Conservation (phyloP, 2,329 filamentous ascomycete genomes). For the Paecilomyces niveus region DNA sequence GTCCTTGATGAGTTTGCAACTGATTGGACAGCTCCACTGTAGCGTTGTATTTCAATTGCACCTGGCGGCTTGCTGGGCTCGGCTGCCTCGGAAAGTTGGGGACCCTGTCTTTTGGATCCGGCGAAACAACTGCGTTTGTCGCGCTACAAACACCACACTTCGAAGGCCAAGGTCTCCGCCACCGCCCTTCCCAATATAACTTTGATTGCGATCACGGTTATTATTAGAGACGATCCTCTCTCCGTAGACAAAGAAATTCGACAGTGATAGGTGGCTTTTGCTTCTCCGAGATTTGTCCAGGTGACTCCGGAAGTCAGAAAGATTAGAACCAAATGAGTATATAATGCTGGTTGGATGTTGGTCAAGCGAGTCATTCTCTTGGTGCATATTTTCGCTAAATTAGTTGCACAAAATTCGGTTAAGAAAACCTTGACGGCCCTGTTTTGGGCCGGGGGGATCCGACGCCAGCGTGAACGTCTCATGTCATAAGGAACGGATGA, state of each 20-base stretch:
- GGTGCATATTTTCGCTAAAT: not conserved
- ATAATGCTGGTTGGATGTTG: not conserved
- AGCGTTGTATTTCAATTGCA: not conserved
- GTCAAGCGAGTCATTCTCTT: not conserved
- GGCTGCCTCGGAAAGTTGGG: not conserved
- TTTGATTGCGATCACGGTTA: not conserved
- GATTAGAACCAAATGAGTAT: not conserved
- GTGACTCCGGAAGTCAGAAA: not conserved
- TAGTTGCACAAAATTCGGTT: not conserved
- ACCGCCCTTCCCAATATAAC: not conserved
- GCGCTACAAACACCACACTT: not conserved
- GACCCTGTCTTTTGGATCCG: no score
- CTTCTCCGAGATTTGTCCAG: not conserved
- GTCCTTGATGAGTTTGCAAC: not conserved
- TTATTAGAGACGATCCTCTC: not conserved
- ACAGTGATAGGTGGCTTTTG: not conserved
- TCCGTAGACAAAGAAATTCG: not conserved
- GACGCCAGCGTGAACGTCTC: conserved; percentile 7
- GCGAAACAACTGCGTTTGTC: not conserved
- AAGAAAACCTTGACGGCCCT: not conserved
- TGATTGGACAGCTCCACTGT: not conserved
- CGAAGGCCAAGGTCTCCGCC: not conserved
- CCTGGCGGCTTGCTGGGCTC: not conserved
- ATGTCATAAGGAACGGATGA: conserved; percentile 30
- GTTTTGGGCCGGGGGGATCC: not conserved